Base-by-base conservation (phyloP, 2,329 filamentous ascomycete species). In the Shiraia sp. region DNA sequence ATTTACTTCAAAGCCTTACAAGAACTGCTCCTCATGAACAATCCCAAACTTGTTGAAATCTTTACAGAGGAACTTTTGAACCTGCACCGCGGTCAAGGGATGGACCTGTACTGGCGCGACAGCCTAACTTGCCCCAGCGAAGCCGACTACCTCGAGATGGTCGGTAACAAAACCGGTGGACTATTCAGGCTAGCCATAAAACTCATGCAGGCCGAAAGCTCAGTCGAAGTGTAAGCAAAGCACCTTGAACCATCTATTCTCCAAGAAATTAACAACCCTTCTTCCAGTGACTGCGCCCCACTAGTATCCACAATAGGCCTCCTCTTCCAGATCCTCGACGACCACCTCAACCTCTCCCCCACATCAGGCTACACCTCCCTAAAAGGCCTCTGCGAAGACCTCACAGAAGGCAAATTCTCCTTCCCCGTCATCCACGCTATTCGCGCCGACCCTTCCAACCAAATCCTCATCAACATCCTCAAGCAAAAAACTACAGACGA, bases 401-500 rank as follows among this genome's bases (percentile, higher is more conserved):
- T 97, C 57, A 96, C 90, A 1, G 93, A 97, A 74, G 92, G 92
- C 51, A 97, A 97, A 77, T 96, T 96, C 75, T 92, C 87, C 17
- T 96, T 96, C 67, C 90, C 91, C 28, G 85, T 97, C 60, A 96
- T 97, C 60, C 92, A 97, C 73, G 87, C 87, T 67, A 95, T 97
- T 56, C 87, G 88, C 49, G 73, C 86, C 45, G 81, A 90, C 64
- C 88, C 82, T 13, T 72, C 75, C 22, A 88, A 90, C 64, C 76
- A 87, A 55, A 86, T 95, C 61, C 80, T 99, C 40, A 81, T 96
- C 68, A 96, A 93, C 64, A 96, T 97, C 41, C 77, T 97, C 29
- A 89, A 89, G 71, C 91, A 96, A 70, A 92, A 90, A 72, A 90
- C 91, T 1, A 80, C 78, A 14, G 87, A 96, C 59, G 83, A 88